These are phyloP conservation scores for Naganishia randhawae DNA, from an alignment of 768 basidiomycete species.

Conservation along the genomic window DNA sequence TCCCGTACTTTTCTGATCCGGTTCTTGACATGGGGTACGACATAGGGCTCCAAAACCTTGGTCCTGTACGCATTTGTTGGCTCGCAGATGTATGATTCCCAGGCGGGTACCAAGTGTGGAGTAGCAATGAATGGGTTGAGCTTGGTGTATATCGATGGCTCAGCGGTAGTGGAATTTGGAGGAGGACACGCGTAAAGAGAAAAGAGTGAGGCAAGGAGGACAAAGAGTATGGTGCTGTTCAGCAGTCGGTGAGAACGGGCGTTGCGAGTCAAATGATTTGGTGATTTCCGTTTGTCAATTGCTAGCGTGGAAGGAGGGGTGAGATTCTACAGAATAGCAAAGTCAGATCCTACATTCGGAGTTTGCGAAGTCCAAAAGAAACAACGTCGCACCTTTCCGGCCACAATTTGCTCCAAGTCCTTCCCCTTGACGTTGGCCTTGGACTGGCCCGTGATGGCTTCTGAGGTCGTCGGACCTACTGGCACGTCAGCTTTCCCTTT, in stretches of 20 bases:
- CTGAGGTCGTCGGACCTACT: not conserved
- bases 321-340: not conserved
- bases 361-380: not conserved
- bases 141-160: conserved; percentile 12
- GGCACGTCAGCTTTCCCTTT: no score
- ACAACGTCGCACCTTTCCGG: not conserved
- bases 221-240: conserved; percentile 18
- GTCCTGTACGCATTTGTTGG: conserved; percentile 29
- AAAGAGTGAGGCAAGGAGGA: conserved; percentile 18
- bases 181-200: conserved; percentile 19
- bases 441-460: not conserved
- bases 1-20: conserved; percentile 16
- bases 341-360: not conserved
- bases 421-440: conserved; percentile 5
- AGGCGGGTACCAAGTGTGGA: conserved; percentile 20
- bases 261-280: not conserved
- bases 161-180: not conserved
- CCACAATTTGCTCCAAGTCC: conserved; percentile 17
- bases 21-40: conserved; percentile 24
- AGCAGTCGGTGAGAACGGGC: conserved; percentile 9
- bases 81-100: conserved; percentile 25
- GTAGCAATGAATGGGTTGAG: conserved; percentile 28
- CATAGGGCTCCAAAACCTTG: conserved; percentile 28
- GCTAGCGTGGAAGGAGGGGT: conserved; percentile 5
- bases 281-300: not conserved